Base-by-base conservation (phyloP, 805 yeast species). In the Cyberlindnera japonica region DNA sequence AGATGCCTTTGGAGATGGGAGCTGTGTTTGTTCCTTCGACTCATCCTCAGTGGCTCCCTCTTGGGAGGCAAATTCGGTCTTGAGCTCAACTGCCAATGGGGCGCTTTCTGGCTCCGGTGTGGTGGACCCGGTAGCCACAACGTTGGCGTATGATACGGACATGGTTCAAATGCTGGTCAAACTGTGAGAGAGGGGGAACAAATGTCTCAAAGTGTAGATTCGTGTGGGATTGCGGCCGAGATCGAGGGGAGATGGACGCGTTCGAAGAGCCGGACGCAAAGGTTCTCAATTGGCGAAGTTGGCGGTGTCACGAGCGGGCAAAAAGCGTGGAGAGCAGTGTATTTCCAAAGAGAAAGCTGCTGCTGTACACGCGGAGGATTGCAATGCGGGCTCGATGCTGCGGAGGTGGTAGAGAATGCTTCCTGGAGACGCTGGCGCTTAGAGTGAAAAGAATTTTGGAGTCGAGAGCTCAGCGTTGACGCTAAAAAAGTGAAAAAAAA, bases 101-200 rank as follows among this genome's bases (percentile, higher is more conserved):
- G 34, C 37, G 22, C 47, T 37, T 15, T 25, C 20, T 21, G 55
- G 43, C 22, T 43, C 49, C 16, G 61, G 51, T 11, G 54, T 47
- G 15, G 54, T 38, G 22, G 51, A 29, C 19, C 54, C 55, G 16
- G 52, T 44, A 44, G 57, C 52, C 24, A 54, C 58, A 32, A 47
- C 56, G 45, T 50, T 48, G 37, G 61, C 62, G 44, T 60, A 55
- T 21, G 63, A 53, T 70, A 44, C 49, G 26, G 54, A 49, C 53
- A 49, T 49, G 12, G 5, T 37, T n/a, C n/a, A n/a, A n/a, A n/a
- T n/a, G n/a, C n/a, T n/a, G n/a, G n/a, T n/a, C n/a, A n/a, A n/a
- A n/a, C n/a, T n/a, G n/a, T n/a, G n/a, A n/a, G n/a, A n/a, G n/a
- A n/a, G n/a, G n/a, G n/a, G n/a, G n/a, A n/a, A n/a, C n/a, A n/a